Percentiles rank a stretch among this genome's conserved stretches.
These are phyloP conservation scores for Tetragonia tetragonoides DNA, from an alignment of 148 eudicot genomes.

Conservation along the genomic window DNA sequence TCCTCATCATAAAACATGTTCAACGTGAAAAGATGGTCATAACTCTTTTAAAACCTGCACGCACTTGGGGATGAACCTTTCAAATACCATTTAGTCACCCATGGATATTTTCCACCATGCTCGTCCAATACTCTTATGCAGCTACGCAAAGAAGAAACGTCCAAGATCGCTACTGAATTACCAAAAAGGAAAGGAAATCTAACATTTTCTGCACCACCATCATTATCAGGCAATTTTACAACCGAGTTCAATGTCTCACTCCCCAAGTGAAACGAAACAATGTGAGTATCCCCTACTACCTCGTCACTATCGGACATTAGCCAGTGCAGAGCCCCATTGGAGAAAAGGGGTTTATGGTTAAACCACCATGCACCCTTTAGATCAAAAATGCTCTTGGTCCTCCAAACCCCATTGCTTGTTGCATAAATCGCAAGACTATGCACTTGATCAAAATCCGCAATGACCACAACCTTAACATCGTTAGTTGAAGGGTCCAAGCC, in stretches of 20 bases:
- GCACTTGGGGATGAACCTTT: neutral
- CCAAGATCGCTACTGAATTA: neutral
- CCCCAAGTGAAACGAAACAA: neutral
- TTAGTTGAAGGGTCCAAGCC: neutral
- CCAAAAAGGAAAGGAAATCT: neutral
- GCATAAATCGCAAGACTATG: neutral
- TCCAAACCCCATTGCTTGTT: neutral
- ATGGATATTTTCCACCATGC: neutral
- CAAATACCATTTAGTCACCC: neutral
- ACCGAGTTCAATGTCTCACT: neutral
- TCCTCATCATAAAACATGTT: neutral
- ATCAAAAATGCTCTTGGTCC: neutral
- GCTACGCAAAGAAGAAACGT: neutral
- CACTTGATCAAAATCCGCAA: neutral
- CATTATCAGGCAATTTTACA: neutral
- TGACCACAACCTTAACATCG: neutral
- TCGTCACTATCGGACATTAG: neutral
- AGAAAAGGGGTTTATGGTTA: neutral
- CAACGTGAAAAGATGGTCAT: too few relatives aligned
- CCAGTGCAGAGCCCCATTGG: conserved; percentile 7
- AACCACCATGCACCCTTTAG: neutral
- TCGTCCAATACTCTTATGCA: neutral
- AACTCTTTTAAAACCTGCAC: neutral
- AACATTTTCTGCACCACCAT: neutral
- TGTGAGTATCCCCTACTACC: neutral